Evolutionary conservation across 1,284 basidiomycete genomes (phyloP), one percentile per base, ranked within the genome.

Genomic region (Moniliella sp.): DNA sequence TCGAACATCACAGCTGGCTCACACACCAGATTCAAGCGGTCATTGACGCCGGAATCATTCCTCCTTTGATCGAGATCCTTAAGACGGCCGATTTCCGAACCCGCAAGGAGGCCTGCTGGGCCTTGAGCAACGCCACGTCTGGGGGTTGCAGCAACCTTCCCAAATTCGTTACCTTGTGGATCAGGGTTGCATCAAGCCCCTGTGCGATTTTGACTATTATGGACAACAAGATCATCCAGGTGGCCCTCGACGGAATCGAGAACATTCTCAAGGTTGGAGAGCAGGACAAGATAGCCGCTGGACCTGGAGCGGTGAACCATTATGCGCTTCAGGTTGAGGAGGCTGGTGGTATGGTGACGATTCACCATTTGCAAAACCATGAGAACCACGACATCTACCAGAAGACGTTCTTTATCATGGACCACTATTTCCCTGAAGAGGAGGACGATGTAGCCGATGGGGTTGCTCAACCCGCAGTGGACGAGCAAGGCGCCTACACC

Each of bases 141-240:
- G 91, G 91, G 42, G 86, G 47, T 72, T 97, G 15, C 83, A 91
- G 52, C 84, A 99, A 61, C 91, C 91, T 30, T 68, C 76, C 29
- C 91, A 97, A 65, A 97, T 99, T 54, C 80, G 91, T 34, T 99
- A 97, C 65, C 78, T 99, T 36, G 91, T 99, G 40, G 71, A 73
- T 16, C 88, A 97, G 62, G 91, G 91, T 27, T 93, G 86, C 68
- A 93, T 97, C 67, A 93, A 93, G 66, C 91, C 91, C 14, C 69
- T 99, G 33, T 97, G 91, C 61, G 88, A 97, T 57, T 67, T 69
- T 99, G 34, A 77, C 75, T 28, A 86, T 83, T 67, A 86, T 94
- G 80, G 91, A 99, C 67, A 97, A 97, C 73, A 97, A 97, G 69
- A 93, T 97, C 55, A 99, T 99, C 51, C 91, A 97, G 66, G 83